A percentile compares a stretch with the other conserved stretches of the same genome.
These are phyloP conservation scores for Candida boleticola DNA, from an alignment of 805 yeast species.

Conservation along the genomic window DNA sequence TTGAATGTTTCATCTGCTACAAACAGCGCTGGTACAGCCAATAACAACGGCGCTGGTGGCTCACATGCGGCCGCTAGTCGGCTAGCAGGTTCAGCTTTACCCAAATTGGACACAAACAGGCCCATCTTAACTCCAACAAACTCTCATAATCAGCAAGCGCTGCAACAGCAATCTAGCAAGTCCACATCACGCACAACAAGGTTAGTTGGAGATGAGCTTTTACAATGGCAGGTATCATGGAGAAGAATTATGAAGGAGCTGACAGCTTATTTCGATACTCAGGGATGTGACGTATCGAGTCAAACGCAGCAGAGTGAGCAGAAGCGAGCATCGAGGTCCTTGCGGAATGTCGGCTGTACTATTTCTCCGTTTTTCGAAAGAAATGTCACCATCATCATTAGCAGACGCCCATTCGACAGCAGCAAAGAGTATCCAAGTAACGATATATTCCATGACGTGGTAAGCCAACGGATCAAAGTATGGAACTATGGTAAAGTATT, in stretches of 20 bases:
- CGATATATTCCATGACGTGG: constrained; percentile 69
- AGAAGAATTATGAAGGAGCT: constrained; percentile 56
- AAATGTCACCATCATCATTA: constrained; percentile 70
- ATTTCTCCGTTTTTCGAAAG: constrained; percentile 50
- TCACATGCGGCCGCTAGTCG: too few relatives aligned
- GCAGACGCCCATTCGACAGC: constrained; percentile 53
- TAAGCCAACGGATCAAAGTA: constrained; percentile 63
- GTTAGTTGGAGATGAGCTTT: constrained; percentile 45
- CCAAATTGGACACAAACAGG: too few relatives aligned
- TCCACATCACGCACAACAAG: constrained; percentile 14
- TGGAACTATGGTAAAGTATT: constrained; percentile 88
- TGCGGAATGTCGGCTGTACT: constrained; percentile 48
- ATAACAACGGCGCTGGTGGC: neutral
- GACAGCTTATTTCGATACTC: constrained; percentile 60
- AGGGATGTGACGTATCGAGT: constrained; percentile 40
- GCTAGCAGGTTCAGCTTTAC: too few relatives aligned
- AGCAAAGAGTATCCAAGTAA: constrained; percentile 40
- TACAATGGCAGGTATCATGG: constrained; percentile 68
- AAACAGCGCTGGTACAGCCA: neutral
- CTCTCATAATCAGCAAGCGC: neutral
- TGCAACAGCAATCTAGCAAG: neutral
- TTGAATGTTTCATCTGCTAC: constrained; percentile 8
- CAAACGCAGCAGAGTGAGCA: constrained; percentile 34
- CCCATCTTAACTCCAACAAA: constrained; percentile 2
- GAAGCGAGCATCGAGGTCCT: constrained; percentile 42